Evolutionary conservation across 208 protist genomes (phyloP), one percentile per base, ranked within the genome.

Genomic region (Giardia duodenalis): DNA sequence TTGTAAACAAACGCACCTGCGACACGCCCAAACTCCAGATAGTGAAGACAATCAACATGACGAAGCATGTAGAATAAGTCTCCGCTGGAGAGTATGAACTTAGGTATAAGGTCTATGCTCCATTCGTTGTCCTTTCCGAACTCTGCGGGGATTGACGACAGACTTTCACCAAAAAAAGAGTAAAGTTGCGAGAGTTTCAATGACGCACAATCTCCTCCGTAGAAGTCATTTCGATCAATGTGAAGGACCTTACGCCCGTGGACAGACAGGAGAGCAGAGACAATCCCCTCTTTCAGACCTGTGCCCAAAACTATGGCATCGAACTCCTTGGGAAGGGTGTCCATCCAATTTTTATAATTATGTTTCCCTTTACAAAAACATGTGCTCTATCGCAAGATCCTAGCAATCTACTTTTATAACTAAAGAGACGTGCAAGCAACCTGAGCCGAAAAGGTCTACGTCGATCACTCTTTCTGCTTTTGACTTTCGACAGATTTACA

Each of bases 201-300:
- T 3, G 98, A 99, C 19, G 98, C 99, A 94, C 95, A 97, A 92
- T 99, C 98, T 57, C 97, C 98, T 93, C 99, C 99, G 94, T 99
- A 99, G 96, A 99, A 99, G 39, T 96, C 93, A 95, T 99, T 99
- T 93, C 98, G 96, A 94, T 99, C 99, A 94, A 99, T 97, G 93
- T 99, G 98, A 44, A 99, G 96, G 2, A 99, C 98, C 94, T 98
- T 99, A 94, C 99, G 98, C 42, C 98, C 97, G 57, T 96, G 94
- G 43, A 97, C 95, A 3, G 98, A 98, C 0, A 99, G 96, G 3
- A 97, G 94, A 47, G 96, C 93, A 47, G 87, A 92, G 22, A 94
- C 2, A 92, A 93, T 90, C 1, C 88, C 92, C 44, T 92, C 88
- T 44, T 92, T 93, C n/a, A 93, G 45, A 46, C 98, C 99, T 2